Evolutionary conservation across 331 rosid species (phyloP).

Genomic region (Rosa hybrid): DNA sequence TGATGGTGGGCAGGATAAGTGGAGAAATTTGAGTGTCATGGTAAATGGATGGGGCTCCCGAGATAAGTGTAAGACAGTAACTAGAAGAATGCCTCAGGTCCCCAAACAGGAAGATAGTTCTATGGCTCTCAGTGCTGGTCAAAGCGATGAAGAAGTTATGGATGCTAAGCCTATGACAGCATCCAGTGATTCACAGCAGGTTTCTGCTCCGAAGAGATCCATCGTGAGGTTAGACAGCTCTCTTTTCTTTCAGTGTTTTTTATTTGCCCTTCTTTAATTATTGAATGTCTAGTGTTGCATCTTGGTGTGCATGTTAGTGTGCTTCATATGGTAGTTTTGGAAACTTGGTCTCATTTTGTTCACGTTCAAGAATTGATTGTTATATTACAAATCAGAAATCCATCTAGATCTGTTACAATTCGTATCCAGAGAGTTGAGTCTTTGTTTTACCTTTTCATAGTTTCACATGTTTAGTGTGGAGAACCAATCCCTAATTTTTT

Average conservation of each 20-base stretch:
- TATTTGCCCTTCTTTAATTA: slow-evolving; percentile 2
- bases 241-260: slow-evolving; percentile 4
- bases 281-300: not conserved
- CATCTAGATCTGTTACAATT: not conserved
- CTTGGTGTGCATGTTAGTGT: not conserved
- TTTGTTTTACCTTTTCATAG: not conserved
- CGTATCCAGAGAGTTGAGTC: not conserved
- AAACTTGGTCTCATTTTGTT: slow-evolving; percentile 11
- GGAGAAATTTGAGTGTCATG: slow-evolving; percentile 98
- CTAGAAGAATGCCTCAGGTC: slow-evolving; percentile 55
- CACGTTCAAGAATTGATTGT: slow-evolving; percentile 8
- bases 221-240: slow-evolving; percentile 61
- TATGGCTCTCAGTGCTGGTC: slow-evolving; percentile 32
- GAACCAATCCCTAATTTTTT: not conserved
- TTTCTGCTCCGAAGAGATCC: slow-evolving; percentile 63
- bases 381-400: not conserved
- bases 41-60: slow-evolving; percentile 93
- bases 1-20: slow-evolving; percentile 72
- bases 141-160: slow-evolving; percentile 75
- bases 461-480: not conserved
- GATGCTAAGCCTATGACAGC: slow-evolving; percentile 62
- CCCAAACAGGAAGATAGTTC: slow-evolving; percentile 67
- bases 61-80: slow-evolving; percentile 71
- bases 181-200: slow-evolving; percentile 52
- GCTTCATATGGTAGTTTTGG: not conserved